Base-by-base conservation (phyloP, 2,329 filamentous ascomycete species). In the Teratosphaeria viscida region DNA sequence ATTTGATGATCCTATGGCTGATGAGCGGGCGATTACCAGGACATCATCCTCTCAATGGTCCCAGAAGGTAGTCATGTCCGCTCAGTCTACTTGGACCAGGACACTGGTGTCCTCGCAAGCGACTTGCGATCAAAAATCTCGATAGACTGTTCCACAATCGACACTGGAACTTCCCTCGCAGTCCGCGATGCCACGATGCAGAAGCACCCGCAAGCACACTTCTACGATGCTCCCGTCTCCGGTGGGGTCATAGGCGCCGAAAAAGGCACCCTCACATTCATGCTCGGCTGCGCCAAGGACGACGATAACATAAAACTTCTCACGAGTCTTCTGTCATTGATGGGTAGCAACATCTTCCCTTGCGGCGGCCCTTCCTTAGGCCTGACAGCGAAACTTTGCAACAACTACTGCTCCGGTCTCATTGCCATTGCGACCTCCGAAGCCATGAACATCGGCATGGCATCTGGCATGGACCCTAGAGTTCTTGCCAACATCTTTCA, bases 401-500 rank as follows among this genome's bases (percentile, higher is more conserved):
- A 85, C 66, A 85, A 85, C 65, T 85, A 85, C 68, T 76, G 80
- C 55, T 82, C 79, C 0, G 82, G 81, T 0, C 72, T 84, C 26
- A 84, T 85, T 60, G 79, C 82, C 5, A 82, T 85, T 57, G 82
- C 82, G 0, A 77, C 75, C 52, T 76, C 80, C 0, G 83, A 85
- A 67, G 81, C 82, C 0, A 79, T 85, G 74, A 79, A 84, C 60
- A 82, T 85, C 69, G 82, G 82, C 0, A 85, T 85, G 74, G 72
- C 76, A 1, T 77, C 79, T 5, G 82, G 83, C 0, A 72, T 85
- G 58, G 80, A 84, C 61, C 80, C 82, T 0, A 70, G 77, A 4
- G 76, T 81, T 2, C 72, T 85, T 27, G 75, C 78, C 1, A 77
- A 77, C 54, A 77, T 83, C 4, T 82, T 78, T 62, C 74, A 75